A percentile compares a stretch with the other conserved stretches of the same genome.
Conservation (phyloP, 2,329 filamentous ascomycete genomes). For the Fusarium transvaalense region DNA sequence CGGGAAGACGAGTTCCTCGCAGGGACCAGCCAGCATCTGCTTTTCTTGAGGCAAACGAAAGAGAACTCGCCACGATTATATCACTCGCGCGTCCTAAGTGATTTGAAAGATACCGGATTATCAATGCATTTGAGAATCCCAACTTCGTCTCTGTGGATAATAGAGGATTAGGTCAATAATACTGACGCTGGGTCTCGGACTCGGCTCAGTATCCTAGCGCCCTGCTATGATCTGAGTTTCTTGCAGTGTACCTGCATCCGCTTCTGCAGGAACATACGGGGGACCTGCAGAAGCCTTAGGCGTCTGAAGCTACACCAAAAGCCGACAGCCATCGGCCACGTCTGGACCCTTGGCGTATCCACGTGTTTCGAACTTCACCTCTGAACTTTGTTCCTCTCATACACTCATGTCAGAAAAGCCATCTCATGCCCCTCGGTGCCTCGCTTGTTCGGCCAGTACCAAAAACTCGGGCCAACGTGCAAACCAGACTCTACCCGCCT, state of each 20-base stretch:
- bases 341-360: conserved; percentile 34
- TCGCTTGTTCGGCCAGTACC: conserved; percentile 4
- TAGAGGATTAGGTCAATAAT: background rate
- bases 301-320: conserved; percentile 14
- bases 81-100: background rate
- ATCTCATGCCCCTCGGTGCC: conserved; percentile 3
- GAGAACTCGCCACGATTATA: background rate
- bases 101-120: background rate
- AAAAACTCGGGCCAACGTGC: conserved; percentile 1
- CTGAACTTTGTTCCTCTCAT: conserved; percentile 1
- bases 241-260: conserved; percentile 22
- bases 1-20: conserved; percentile 12
- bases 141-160: background rate
- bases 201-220: conserved; percentile 1
- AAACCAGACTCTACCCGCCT: background rate
- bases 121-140: background rate
- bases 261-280: conserved; percentile 28
- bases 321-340: conserved; percentile 27
- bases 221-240: background rate
- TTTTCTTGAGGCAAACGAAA: conserved; percentile 4
- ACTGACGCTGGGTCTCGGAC: conserved; percentile 4
- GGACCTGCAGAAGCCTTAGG: conserved; percentile 19
- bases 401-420: conserved; percentile 11
- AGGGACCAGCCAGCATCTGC: conserved; percentile 11
- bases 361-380: conserved; percentile 24